phyloP scores from a whole-genome alignment of 1,139 yeast genomes.

The Pichia sp. region DNA sequence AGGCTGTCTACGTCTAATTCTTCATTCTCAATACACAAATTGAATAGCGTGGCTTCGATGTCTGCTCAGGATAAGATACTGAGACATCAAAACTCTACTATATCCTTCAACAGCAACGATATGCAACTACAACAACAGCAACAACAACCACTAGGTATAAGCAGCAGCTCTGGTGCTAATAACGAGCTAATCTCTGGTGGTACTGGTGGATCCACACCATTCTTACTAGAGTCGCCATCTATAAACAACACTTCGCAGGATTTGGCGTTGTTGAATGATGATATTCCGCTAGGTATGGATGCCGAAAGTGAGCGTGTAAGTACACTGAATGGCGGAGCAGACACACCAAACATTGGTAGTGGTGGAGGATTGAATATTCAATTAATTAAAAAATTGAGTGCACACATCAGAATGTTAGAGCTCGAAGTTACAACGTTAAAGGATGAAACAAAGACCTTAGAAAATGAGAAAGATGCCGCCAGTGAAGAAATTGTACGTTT shows the following conservation, averaged over 20 bases:
- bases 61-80: slow-evolving; percentile 20
- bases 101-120: slow-evolving; percentile 15
- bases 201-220: not conserved
- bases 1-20: slow-evolving; percentile 22
- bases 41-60: slow-evolving; percentile 16
- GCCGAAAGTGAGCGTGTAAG: slow-evolving; percentile 22
- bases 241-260: slow-evolving; percentile 4
- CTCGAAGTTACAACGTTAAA: slow-evolving; percentile 63
- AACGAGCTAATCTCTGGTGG: not conserved
- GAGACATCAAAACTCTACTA: slow-evolving; percentile 21
- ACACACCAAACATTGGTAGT: not conserved
- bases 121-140: slow-evolving; percentile 5
- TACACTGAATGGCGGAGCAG: slow-evolving; percentile 19
- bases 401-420: slow-evolving; percentile 74
- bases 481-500: slow-evolving; percentile 62
- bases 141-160: not conserved
- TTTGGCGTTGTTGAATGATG: slow-evolving; percentile 13
- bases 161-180: slow-evolving; percentile 1
- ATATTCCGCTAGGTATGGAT: slow-evolving; percentile 21
- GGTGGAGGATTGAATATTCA: slow-evolving; percentile 44
- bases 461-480: slow-evolving; percentile 58
- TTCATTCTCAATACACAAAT: slow-evolving; percentile 14
- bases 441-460: slow-evolving; percentile 56
- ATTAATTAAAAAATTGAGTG: slow-evolving; percentile 64
- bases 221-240: slow-evolving; percentile 1